Evolutionary conservation across 768 basidiomycete species (phyloP).

Genomic region (Auriscalpium orientale): DNA sequence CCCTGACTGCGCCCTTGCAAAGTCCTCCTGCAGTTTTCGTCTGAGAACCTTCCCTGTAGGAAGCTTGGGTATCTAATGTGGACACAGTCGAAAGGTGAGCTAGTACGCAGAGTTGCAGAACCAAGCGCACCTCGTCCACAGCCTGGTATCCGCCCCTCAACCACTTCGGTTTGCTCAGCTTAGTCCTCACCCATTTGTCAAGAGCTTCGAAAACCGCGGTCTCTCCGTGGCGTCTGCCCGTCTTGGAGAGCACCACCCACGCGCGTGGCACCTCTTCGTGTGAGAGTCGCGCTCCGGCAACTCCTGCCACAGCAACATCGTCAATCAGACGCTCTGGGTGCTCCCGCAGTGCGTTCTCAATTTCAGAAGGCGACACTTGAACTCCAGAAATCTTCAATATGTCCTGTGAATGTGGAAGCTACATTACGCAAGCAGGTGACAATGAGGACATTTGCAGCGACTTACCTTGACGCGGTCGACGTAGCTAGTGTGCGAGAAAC

Average conservation of each 20-base stretch:
- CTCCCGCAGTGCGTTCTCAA: constrained; percentile 56
- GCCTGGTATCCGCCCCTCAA: constrained; percentile 64
- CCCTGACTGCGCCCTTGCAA: constrained; percentile 28
- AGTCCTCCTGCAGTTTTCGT: constrained; percentile 49
- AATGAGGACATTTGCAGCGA: background rate
- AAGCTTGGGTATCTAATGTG: constrained; percentile 57
- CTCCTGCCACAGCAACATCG: constrained; percentile 69
- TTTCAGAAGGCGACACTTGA: constrained; percentile 77
- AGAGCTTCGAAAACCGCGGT: constrained; percentile 36
- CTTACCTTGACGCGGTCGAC: constrained; percentile 69
- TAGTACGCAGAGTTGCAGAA: background rate
- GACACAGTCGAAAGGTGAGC: background rate
- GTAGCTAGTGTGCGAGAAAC: constrained; percentile 35
- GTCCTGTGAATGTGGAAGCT: constrained; percentile 37
- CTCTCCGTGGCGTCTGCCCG: constrained; percentile 44
- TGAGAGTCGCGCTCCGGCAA: constrained; percentile 57
- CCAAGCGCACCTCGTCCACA: constrained; percentile 42
- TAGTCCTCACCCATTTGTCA: constrained; percentile 52
- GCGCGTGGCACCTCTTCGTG: constrained; percentile 75
- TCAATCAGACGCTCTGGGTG: constrained; percentile 55
- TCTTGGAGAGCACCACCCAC: constrained; percentile 61
- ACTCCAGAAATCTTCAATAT: constrained; percentile 73
- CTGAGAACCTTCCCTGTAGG: constrained; percentile 69
- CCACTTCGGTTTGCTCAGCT: constrained; percentile 72
- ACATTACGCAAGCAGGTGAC: background rate